These are phyloP conservation scores for Apiospora phragmitis DNA, from an alignment of 2,329 filamentous ascomycete species.

Conservation along the genomic window DNA sequence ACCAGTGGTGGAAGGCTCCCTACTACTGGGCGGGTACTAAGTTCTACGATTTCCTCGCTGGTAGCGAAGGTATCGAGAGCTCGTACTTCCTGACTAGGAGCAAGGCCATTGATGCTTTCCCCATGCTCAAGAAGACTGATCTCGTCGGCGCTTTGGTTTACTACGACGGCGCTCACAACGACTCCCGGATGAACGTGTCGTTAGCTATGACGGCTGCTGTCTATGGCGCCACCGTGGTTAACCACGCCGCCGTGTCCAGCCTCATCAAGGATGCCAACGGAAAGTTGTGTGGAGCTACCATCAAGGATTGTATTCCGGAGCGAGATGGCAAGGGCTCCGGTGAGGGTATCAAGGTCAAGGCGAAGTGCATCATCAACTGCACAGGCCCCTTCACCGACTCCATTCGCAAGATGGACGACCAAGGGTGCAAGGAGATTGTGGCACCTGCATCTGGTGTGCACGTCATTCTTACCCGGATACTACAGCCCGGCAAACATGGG, in stretches of 20 bases:
- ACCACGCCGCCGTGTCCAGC: constrained; percentile 78
- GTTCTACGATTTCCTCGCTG: constrained; percentile 81
- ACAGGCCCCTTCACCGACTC: constrained; percentile 87
- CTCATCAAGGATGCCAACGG: constrained; percentile 75
- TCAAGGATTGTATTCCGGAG: constrained; percentile 70
- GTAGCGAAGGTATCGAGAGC: constrained; percentile 83
- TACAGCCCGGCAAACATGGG: constrained; percentile 86
- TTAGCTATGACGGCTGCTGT: constrained; percentile 86
- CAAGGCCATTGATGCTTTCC: constrained; percentile 84
- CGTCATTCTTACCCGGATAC: constrained; percentile 82
- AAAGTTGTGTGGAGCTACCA: constrained; percentile 69
- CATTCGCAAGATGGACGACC: constrained; percentile 83
- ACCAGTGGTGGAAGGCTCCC: constrained; percentile 76
- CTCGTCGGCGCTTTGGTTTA: constrained; percentile 83
- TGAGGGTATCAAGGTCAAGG: constrained; percentile 69
- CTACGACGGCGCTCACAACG: constrained; percentile 90
- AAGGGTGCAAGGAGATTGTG: constrained; percentile 71
- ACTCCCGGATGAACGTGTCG: constrained; percentile 89
- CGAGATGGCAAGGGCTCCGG: constrained; percentile 58
- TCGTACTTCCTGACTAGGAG: constrained; percentile 87
- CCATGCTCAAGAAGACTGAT: constrained; percentile 80
- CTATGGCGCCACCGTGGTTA: constrained; percentile 80
- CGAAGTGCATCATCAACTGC: constrained; percentile 83
- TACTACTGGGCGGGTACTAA: constrained; percentile 81
- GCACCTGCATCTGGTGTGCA: constrained; percentile 85